These are phyloP conservation scores for Ogataea thermomethanolica DNA, from an alignment of 805 yeast genomes.

Conservation along the genomic window DNA sequence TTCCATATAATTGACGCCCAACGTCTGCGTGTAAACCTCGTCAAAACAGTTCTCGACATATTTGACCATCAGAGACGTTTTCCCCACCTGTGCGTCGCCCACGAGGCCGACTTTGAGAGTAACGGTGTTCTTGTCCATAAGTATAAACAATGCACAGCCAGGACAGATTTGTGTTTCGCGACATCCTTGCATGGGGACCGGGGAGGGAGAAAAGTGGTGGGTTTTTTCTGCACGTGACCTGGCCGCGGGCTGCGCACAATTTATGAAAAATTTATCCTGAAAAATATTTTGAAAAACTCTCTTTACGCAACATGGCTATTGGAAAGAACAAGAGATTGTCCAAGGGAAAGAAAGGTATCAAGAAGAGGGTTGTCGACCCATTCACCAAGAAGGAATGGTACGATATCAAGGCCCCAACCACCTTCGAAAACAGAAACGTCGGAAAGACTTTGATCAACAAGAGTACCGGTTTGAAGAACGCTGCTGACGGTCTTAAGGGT, in stretches of 20 bases:
- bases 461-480: conserved; percentile 96
- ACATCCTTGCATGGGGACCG: too few relatives aligned
- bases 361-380: conserved; percentile 99
- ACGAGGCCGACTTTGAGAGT: conserved; percentile 85
- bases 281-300: conserved; percentile 11
- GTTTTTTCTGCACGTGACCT: too few relatives aligned
- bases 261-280: conserved; percentile 15
- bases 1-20: conserved; percentile 95
- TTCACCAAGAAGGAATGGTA: conserved; percentile 99
- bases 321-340: conserved; percentile 74
- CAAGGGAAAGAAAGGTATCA: conserved; percentile 92
- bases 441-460: conserved; percentile 99
- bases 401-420: conserved; percentile 97
- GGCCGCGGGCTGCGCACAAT: conserved; percentile 1
- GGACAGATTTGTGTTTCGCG: neutral
- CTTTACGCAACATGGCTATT: conserved; percentile 48
- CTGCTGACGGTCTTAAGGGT: conserved; percentile 97
- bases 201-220: too few relatives aligned
- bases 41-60: conserved; percentile 94
- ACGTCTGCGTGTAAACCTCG: conserved; percentile 87
- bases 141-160: conserved; percentile 12
- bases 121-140: conserved; percentile 38
- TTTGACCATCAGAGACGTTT: conserved; percentile 93
- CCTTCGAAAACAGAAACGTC: conserved; percentile 97
- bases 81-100: conserved; percentile 96